Evolutionary conservation across 176 grass and related monocot species (phyloP), one percentile per base, ranked within the genome.

Genomic region (Calamus simplicifolius): DNA sequence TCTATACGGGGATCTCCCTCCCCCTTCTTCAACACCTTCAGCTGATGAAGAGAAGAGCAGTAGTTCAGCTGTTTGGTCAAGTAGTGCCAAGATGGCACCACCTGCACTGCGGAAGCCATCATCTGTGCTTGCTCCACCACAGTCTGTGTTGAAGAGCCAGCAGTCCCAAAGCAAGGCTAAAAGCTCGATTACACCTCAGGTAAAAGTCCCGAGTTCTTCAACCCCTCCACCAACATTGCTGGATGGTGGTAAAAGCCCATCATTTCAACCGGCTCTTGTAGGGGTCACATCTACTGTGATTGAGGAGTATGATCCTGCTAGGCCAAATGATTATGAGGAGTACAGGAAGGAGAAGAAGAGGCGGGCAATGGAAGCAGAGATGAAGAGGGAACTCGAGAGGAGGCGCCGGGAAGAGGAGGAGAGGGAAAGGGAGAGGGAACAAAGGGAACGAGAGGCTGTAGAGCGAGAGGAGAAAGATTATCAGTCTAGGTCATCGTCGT

Each of bases 291-390:
- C 87, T 15, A 75, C 81, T 13, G 93, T 98, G n/a, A 64, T 83
- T 6, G 93, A 97, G 57, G 93, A 98, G 75, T 98, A 98, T 69
- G 93, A 98, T 80, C 93, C 93, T 25, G 84, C 87, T 17, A 81
- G 73, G 80, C 93, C 93, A 63, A 98, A 98, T 75, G 87, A 92
- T 81, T 98, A 98, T 64, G 87, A 98, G 71, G 84, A 92, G 28
- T 92, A 92, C 52, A 84, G 66, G 67, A 89, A 63, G 70, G 84
- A 97, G 8, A 98, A 88, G 81, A 89, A 92, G 66, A 75, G 71
- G 66, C 56, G 81, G 54, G 81, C 87, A 73, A 83, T 80, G 62
- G 87, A 98, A 55, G 79, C 73, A 5, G 87, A 92, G 78, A 79
- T 85, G 61, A 85, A 58, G 25, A 80, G 81, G 67, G 89, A 95